Percentiles rank a stretch among this genome's conserved stretches.
Evolutionary conservation across 768 basidiomycete genomes (phyloP).

Genomic region (Trametes sanguinea): DNA sequence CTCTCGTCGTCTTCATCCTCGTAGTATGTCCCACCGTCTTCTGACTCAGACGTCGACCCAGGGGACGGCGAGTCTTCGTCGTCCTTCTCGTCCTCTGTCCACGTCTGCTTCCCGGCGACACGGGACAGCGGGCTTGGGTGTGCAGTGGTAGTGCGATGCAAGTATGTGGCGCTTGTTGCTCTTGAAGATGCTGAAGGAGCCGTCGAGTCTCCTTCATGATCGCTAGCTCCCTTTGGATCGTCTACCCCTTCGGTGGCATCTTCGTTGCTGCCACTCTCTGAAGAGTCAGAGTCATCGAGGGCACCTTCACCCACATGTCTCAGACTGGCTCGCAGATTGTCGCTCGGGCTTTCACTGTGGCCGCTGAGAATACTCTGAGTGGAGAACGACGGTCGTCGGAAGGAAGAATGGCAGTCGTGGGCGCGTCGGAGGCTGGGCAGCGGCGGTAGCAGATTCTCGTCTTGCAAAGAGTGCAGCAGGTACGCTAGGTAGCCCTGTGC

Average conservation of each 20-base stretch:
- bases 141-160: slow-evolving; percentile 35
- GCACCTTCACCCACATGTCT: slow-evolving; percentile 77
- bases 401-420: slow-evolving; percentile 33
- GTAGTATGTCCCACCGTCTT: slow-evolving; percentile 28
- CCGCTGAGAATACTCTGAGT: slow-evolving; percentile 35
- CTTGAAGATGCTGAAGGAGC: slow-evolving; percentile 35
- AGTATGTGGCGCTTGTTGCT: slow-evolving; percentile 39
- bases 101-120: slow-evolving; percentile 51
- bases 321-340: slow-evolving; percentile 40
- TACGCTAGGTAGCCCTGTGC: slow-evolving; percentile 23
- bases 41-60: slow-evolving; percentile 57
- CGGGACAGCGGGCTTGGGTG: slow-evolving; percentile 71
- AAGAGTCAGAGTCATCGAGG: slow-evolving; percentile 76
- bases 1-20: slow-evolving; percentile 12
- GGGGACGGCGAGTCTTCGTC: slow-evolving; percentile 56
- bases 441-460: slow-evolving; percentile 21
- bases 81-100: slow-evolving; percentile 56
- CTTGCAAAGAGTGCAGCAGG: slow-evolving; percentile 27
- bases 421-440: slow-evolving; percentile 17
- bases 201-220: slow-evolving; percentile 37
- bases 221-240: slow-evolving; percentile 34
- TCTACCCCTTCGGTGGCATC: slow-evolving; percentile 29
- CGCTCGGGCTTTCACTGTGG: slow-evolving; percentile 37
- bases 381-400: slow-evolving; percentile 48
- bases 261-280: slow-evolving; percentile 34